Evolutionary conservation across 2,329 filamentous ascomycete genomes (phyloP).

Genomic region (Ceratocystis papillata): DNA sequence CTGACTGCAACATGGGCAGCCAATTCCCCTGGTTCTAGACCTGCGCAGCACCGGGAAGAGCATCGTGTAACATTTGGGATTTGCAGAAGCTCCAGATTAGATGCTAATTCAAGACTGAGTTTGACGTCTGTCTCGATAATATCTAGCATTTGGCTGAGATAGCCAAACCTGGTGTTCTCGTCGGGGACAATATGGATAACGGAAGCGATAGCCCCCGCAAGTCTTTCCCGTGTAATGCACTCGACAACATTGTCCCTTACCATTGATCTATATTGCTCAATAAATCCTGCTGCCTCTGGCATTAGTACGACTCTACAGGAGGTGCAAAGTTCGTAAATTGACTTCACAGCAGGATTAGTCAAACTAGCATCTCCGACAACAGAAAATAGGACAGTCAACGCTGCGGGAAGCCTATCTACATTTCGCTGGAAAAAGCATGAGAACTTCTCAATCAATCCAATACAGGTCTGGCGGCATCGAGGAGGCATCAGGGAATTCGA

Average conservation of each 20-base stretch:
- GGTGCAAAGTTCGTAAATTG: constrained; percentile 63
- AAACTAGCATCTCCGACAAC: constrained; percentile 53
- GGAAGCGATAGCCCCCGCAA: constrained; percentile 57
- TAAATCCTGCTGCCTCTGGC: constrained; percentile 54
- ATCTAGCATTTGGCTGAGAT: constrained; percentile 27
- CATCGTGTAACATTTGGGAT: constrained; percentile 20
- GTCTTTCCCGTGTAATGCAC: constrained; percentile 53
- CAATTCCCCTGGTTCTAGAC: constrained; percentile 33
- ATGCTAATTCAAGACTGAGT: constrained; percentile 17
- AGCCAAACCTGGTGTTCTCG: constrained; percentile 42
- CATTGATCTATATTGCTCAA: constrained; percentile 60
- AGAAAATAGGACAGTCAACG: constrained; percentile 63
- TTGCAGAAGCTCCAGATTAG: constrained; percentile 12
- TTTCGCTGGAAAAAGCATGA: constrained; percentile 67
- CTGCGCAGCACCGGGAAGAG: constrained; percentile 20
- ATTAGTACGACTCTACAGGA: constrained; percentile 62
- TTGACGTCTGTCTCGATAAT: constrained; percentile 27
- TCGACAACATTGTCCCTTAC: constrained; percentile 34
- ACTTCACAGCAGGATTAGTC: constrained; percentile 58
- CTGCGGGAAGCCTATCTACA: constrained; percentile 54
- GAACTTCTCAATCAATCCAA: constrained; percentile 61
- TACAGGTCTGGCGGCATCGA: constrained; percentile 55
- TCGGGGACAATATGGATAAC: constrained; percentile 58
- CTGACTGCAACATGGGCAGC: constrained; percentile 42
- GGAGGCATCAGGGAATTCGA: constrained; percentile 44